Evolutionary conservation across 495 filamentous ascomycete species (phyloP).

Genomic region (Xylaria grammica): DNA sequence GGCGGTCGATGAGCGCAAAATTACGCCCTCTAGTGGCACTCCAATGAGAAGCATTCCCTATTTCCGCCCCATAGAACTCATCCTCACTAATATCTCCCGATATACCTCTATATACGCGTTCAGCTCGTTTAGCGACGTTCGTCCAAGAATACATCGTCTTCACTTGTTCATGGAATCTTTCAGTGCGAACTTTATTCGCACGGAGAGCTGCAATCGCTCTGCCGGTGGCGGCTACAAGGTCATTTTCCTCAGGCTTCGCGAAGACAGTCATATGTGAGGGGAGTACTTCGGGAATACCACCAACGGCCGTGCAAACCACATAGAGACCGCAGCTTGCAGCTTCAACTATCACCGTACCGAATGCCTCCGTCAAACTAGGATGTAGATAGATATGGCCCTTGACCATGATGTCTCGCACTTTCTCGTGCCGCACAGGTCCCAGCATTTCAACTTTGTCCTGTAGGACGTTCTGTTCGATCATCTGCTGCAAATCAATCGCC

Average conservation of each 20-base stretch:
- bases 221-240: conserved; percentile 81
- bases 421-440: conserved; percentile 90
- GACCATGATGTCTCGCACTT: conserved; percentile 98
- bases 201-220: conserved; percentile 79
- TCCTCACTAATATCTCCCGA: conserved; percentile 79
- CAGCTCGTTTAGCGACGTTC: conserved; percentile 88
- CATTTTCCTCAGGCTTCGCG: conserved; percentile 90
- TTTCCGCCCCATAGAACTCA: conserved; percentile 84
- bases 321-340: conserved; percentile 94
- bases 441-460: conserved; percentile 93
- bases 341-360: conserved; percentile 97
- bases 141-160: conserved; percentile 99
- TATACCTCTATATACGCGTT: conserved; percentile 93
- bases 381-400: conserved; percentile 96
- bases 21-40: conserved; percentile 78
- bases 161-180: conserved; percentile 94
- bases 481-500: conserved; percentile 96
- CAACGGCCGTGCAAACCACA: conserved; percentile 94
- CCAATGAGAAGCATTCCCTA: conserved; percentile 68
- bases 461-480: conserved; percentile 93
- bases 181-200: conserved; percentile 84
- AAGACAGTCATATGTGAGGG: conserved; percentile 94
- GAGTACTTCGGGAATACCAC: conserved; percentile 94
- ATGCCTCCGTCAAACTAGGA: conserved; percentile 92
- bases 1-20: conserved; percentile 88